Base-by-base conservation (phyloP, 2,329 filamentous ascomycete genomes). In the Penicillium sp. region DNA sequence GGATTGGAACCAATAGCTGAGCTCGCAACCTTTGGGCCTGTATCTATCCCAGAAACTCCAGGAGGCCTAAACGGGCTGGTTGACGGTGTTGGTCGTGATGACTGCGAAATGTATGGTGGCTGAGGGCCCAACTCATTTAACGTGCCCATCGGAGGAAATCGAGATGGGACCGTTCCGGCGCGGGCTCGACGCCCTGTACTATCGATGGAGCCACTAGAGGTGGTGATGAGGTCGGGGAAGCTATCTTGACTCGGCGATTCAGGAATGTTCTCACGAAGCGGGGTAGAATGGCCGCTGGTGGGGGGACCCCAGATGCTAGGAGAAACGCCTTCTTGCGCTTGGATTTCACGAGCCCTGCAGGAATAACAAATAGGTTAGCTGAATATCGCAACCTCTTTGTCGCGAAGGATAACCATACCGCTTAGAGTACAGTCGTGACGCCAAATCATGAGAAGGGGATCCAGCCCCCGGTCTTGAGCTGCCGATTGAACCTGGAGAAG, bases 201-300 rank as follows among this genome's bases (percentile, higher is more conserved):
- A 59, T 86, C 83, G 53, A 86, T 67, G 50, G 77, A 79, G 56
- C 84, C 80, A 57, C 86, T 80, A 8, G 85, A 79, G 35, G 87
- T 80, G 35, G 88, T 79, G 61, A 87, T 81, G 67, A 95, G 89
- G 70, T 95, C 91, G 50, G 93, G 91, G 63, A 97, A 97, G 60
- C 88, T 92, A 75, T 96, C 92, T 60, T 79, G 81, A 58, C 88
- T 93, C 28, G 93, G 93, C 30, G 92, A 96, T 74, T 99, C 93
- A 56, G 92, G 91, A 54, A 99, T 97, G 58, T 92, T 96, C 75
- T 97, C 93, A 65, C 93, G 89, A 43, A 99, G 81, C 60, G 93
- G 93, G 35, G 92, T 96, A 16, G 92, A 96, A 71, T 95, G 92
- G 58, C 92, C 93, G 69, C 92, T 96, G 48, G 92, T 95, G 41